A percentile compares a stretch with the other conserved stretches of the same genome.
phyloP scores from a whole-genome alignment of 768 basidiomycete species.

The Leccinellum albellum region DNA sequence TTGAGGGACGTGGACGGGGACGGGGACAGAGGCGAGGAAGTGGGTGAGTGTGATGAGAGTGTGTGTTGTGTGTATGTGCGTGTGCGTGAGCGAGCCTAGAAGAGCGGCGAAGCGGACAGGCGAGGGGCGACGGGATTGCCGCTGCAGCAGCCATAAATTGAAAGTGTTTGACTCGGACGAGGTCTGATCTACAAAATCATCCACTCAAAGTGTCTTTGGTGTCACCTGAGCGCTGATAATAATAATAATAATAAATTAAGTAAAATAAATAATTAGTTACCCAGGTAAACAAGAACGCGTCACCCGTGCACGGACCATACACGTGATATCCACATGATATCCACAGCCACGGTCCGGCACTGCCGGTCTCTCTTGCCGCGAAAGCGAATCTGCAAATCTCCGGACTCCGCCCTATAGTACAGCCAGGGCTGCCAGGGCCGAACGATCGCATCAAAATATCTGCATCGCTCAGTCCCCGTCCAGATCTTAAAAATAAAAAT shows the following conservation, averaged over 20 bases:
- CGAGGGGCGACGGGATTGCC: constrained; percentile 15
- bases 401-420: no score
- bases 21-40: constrained; percentile 27
- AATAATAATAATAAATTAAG: not conserved
- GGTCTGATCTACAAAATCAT: constrained; percentile 10
- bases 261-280: not conserved
- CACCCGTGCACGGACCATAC: constrained; percentile 25
- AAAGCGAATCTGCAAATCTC: not conserved
- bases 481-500: no score
- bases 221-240: not conserved
- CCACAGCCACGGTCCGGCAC: not conserved
- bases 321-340: constrained; percentile 21
- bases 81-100: constrained; percentile 23
- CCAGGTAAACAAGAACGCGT: constrained; percentile 12
- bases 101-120: constrained; percentile 30
- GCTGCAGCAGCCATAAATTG: constrained; percentile 29
- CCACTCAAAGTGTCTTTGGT: no score
- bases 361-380: not conserved
- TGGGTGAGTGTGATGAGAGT: constrained; percentile 16
- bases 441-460: no score
- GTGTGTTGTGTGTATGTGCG: no score
- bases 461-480: no score
- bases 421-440: no score
- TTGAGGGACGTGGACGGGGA: constrained; percentile 9
- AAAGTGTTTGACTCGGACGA: constrained; percentile 5